phyloP scores from a whole-genome alignment of 495 filamentous ascomycete species.

The Neurospora sublineolata region DNA sequence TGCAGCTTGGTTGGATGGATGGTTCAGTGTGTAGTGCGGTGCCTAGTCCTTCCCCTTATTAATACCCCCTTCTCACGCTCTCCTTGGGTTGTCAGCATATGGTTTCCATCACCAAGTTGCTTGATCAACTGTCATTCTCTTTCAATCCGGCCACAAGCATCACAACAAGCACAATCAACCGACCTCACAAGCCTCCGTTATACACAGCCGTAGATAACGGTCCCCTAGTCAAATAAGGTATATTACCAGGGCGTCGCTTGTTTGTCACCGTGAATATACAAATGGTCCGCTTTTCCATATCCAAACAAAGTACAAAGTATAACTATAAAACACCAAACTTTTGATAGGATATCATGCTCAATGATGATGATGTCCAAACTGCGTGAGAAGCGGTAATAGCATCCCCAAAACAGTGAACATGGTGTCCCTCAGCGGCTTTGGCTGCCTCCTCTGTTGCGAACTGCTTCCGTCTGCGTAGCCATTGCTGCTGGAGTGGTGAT shows the following conservation, averaged over 20 bases:
- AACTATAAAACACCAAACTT: background rate
- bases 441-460: slow-evolving; percentile 36
- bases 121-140: background rate
- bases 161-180: background rate
- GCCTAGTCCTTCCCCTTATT: background rate
- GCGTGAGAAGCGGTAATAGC: slow-evolving; percentile 77
- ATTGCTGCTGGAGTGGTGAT: slow-evolving; percentile 44
- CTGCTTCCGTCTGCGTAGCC: slow-evolving; percentile 52
- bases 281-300: background rate
- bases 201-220: background rate
- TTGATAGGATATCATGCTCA: slow-evolving; percentile 20
- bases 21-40: background rate
- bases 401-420: slow-evolving; percentile 76
- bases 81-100: background rate
- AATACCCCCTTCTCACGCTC: background rate
- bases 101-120: background rate
- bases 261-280: background rate
- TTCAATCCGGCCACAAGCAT: background rate
- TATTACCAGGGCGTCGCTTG: background rate
- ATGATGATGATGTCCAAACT: slow-evolving; percentile 83
- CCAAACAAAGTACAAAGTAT: background rate
- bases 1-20: background rate
- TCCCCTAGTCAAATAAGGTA: background rate
- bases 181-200: background rate
- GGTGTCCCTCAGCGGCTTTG: slow-evolving; percentile 49